Percentiles rank a stretch among this genome's conserved stretches.
Conservation (phyloP, 139 green algal species). For the Auxenochlorella protothecoides region DNA sequence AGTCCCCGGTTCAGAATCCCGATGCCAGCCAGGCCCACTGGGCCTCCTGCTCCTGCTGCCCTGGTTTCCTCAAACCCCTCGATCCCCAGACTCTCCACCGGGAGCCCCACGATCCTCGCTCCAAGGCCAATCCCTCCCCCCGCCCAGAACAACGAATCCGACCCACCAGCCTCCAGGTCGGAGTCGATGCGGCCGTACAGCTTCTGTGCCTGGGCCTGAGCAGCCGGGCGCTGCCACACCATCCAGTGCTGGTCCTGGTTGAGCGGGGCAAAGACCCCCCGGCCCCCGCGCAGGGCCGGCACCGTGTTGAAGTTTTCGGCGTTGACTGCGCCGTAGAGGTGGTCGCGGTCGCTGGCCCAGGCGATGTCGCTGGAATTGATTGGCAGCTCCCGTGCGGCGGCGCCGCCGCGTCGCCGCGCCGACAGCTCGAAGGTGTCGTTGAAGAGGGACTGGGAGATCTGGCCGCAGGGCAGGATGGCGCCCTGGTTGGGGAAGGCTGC, state of each 20-base stretch:
- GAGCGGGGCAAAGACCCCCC: slow-evolving; percentile 31
- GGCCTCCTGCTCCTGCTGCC: no score
- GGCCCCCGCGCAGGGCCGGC: slow-evolving; percentile 41
- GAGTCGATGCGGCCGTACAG: slow-evolving; percentile 55
- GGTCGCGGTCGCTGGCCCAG: slow-evolving; percentile 51
- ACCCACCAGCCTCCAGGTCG: slow-evolving; percentile 29
- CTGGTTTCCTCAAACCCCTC: no score
- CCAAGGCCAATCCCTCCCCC: no score
- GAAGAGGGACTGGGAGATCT: slow-evolving; percentile 86
- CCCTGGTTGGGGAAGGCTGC: slow-evolving; percentile 13
- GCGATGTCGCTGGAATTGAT: slow-evolving; percentile 51
- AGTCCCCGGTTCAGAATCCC: no score
- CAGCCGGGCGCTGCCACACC: slow-evolving; percentile 87
- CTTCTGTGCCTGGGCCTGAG: slow-evolving; percentile 51
- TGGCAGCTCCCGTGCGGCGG: slow-evolving; percentile 1
- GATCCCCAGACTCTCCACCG: no score
- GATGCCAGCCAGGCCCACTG: no score
- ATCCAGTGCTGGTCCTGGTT: slow-evolving; percentile 83
- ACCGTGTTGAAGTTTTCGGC: slow-evolving; percentile 66
- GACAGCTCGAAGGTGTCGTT: slow-evolving; percentile 73
- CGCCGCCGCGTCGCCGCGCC: neutral
- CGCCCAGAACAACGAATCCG: neutral
- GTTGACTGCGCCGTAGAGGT: slow-evolving; percentile 51
- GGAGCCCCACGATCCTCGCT: no score
- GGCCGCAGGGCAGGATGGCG: slow-evolving; percentile 83